A percentile compares a stretch with the other conserved stretches of the same genome.
Evolutionary conservation across 1,284 basidiomycete species (phyloP).

Genomic region (Ceratobasidium sp.): DNA sequence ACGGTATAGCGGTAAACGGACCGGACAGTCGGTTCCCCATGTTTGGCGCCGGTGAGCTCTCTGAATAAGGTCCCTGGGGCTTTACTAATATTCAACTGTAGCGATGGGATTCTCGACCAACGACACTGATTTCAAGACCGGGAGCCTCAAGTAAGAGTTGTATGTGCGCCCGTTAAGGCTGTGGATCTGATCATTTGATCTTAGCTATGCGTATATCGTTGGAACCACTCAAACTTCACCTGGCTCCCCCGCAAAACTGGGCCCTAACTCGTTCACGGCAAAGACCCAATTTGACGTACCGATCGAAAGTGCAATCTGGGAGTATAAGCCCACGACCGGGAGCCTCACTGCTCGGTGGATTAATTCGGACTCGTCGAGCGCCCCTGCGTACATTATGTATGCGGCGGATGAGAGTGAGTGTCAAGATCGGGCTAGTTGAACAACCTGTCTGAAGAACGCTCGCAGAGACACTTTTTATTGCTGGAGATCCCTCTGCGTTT

Average conservation of each 20-base stretch:
- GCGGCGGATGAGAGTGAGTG: constrained; percentile 3
- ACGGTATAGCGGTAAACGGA: background rate
- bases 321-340: background rate
- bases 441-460: background rate
- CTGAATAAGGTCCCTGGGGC: too few relatives aligned
- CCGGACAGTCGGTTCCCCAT: background rate
- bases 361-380: constrained; percentile 2
- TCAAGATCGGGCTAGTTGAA: background rate
- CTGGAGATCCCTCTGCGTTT: constrained; percentile 3
- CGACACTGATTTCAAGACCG: background rate
- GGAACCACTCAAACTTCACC: background rate
- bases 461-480: constrained; percentile 1
- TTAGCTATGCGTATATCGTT: constrained; percentile 9
- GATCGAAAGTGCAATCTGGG: constrained; percentile 13
- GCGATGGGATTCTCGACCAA: constrained; percentile 1
- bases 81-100: background rate
- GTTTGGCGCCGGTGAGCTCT: constrained; percentile 7
- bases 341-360: constrained; percentile 6
- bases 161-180: too few relatives aligned
- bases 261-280: background rate
- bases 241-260: background rate
- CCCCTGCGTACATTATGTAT: background rate
- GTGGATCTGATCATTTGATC: background rate
- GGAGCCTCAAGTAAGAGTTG: constrained; percentile 11
- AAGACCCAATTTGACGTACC: background rate